Base-by-base conservation (phyloP, 441 rosid genomes). In the Eruca vesicaria region DNA sequence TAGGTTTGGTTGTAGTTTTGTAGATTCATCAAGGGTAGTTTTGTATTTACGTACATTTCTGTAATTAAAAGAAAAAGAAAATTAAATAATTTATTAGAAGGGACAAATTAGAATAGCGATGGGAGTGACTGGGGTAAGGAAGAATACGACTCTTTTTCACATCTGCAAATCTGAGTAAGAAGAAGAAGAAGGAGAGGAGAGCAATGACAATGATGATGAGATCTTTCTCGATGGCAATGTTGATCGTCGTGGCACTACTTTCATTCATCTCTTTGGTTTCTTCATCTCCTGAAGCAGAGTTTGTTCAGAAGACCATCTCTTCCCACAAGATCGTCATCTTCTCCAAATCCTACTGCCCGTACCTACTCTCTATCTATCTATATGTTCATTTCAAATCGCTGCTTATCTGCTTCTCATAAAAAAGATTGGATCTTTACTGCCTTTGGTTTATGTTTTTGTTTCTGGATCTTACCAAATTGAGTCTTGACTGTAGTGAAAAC, bases 281-380 rank as follows among this genome's bases (percentile, higher is more conserved):
- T n/a, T 31, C 80, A 55, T 72, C 87, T 6, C 63, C 86, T 6
- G 87, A 85, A 69, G 77, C 78, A 20, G 82, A 82, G 8, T 93
- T 91, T 78, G 91, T 93, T 66, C 43, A 83, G 78, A 86, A 86
- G 82, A 88, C 97, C 33, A 80, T 93, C 75, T 74, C 94, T 68
- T 86, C 96, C 43, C 92, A 88, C 83, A 81, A 84, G 86, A 88
- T 93, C 86, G 91, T 91, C 82, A 88, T 93, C 84, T 93, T 93
- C 93, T 93, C 98, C 84, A 93, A 91, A 75, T 87, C 96, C 56
- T 93, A 93, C 79, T 93, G 97, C 94, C 98, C 98, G 96, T 91
- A 85, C 0, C 4, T 71, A 70, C 48, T 52, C 57, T 12, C 29
- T 36, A 65, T 4, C 5, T 45, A 8, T 6, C 0, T 48, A 2